Percentiles rank a stretch among this genome's conserved stretches.
These are phyloP conservation scores for Taiozyma sp. DNA, from an alignment of 1,139 yeast genomes.

Conservation along the genomic window DNA sequence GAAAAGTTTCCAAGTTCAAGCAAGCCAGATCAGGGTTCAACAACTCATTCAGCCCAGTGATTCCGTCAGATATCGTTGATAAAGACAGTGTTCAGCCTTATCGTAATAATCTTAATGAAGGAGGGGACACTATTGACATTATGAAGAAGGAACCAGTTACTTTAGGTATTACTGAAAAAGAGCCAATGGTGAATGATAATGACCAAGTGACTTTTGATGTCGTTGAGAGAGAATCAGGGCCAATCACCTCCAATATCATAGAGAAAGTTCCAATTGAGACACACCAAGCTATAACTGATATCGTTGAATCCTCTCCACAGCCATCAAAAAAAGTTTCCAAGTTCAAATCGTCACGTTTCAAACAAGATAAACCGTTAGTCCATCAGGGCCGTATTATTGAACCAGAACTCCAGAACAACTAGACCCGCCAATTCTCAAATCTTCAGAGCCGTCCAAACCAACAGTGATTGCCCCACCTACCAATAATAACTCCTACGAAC, in stretches of 20 bases:
- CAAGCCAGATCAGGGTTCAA: conserved; percentile 7
- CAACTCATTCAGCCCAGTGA: conserved; percentile 2
- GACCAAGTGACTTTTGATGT: not conserved
- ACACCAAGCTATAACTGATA: not conserved
- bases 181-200: conserved; percentile 4
- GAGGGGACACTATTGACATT: not conserved
- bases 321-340: conserved; percentile 10
- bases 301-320: not conserved
- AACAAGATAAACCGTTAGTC: not conserved
- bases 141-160: conserved; percentile 2
- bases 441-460: not conserved
- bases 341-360: conserved; percentile 10
- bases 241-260: not conserved
- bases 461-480: conserved; percentile 1
- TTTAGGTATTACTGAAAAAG: not conserved
- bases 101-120: not conserved
- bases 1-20: conserved; percentile 16
- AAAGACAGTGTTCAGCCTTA: conserved; percentile 2
- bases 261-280: conserved; percentile 1
- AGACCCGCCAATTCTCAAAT: not conserved
- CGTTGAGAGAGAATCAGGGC: conserved; percentile 1
- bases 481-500: conserved; percentile 5
- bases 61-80: conserved; percentile 7
- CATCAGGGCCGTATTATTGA: no score
- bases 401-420: not conserved